Evolutionary conservation across 2,329 filamentous ascomycete species (phyloP).

Genomic region (Fusarium sp.): DNA sequence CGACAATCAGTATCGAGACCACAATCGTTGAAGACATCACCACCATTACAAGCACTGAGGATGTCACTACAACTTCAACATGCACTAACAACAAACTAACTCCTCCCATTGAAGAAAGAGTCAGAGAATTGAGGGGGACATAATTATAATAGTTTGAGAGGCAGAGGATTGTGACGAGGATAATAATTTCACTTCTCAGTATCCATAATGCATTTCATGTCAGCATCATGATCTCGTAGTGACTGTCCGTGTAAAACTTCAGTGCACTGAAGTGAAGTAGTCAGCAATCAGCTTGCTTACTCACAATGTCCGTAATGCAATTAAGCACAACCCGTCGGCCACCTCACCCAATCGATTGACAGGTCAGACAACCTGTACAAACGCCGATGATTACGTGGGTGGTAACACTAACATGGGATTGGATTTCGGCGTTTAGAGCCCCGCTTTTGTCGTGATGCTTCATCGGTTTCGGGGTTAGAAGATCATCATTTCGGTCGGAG

Average conservation of each 20-base stretch:
- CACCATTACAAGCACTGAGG: too few relatives aligned
- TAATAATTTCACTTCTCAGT: background rate
- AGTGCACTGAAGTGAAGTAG: background rate
- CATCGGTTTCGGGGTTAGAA: conserved; percentile 17
- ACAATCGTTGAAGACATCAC: too few relatives aligned
- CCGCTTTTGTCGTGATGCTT: background rate
- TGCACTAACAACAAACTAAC: too few relatives aligned
- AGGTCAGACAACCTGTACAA: background rate
- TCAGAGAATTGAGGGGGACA: too few relatives aligned
- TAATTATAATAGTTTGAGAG: too few relatives aligned
- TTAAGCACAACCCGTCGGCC: background rate
- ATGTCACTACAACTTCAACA: too few relatives aligned
- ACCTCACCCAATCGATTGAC: background rate
- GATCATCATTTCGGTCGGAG: conserved; percentile 2
- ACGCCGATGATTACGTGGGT: conserved; percentile 17
- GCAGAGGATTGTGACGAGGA: background rate
- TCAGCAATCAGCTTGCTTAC: background rate
- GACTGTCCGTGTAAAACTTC: too few relatives aligned
- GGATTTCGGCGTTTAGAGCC: conserved; percentile 30
- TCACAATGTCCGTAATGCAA: background rate
- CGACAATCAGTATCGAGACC: too few relatives aligned
- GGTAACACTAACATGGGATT: background rate
- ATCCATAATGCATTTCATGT: too few relatives aligned
- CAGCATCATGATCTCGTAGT: too few relatives aligned
- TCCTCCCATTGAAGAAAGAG: too few relatives aligned